Percentiles rank a stretch among this genome's conserved stretches.
These are phyloP conservation scores for Acanthochlamys bracteata DNA, from an alignment of 106 monocot genomes.

Conservation along the genomic window DNA sequence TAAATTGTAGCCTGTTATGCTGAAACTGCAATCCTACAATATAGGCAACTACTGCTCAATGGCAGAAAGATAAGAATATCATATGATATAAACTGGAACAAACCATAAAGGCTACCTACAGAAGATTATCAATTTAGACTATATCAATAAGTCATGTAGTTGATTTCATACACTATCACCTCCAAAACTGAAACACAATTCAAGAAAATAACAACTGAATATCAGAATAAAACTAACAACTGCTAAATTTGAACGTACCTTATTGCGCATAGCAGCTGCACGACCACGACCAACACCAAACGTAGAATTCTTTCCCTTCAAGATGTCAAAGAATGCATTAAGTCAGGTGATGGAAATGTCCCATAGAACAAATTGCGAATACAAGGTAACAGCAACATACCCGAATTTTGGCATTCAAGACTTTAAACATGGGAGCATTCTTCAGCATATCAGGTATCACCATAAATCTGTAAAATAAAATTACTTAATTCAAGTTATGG, in stretches of 20 bases:
- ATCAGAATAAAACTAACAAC: background rate
- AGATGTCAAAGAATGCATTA: background rate
- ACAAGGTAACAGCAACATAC: slow-evolving; percentile 21
- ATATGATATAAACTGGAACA: no score
- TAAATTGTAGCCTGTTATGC: no score
- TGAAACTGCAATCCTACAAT: no score
- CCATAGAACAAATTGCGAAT: background rate
- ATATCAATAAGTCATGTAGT: no score
- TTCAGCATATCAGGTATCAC: slow-evolving; percentile 97
- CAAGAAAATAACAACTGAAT: background rate
- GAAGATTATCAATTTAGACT: no score
- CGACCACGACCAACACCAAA: slow-evolving; percentile 96
- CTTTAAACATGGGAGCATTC: slow-evolving; percentile 97
- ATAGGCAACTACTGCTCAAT: no score
- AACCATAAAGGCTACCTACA: no score
- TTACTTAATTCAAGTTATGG: background rate
- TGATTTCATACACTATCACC: no score
- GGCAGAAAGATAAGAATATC: no score
- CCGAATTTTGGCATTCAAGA: slow-evolving; percentile 85
- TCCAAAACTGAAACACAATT: no score
- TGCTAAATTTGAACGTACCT: slow-evolving; percentile 34
- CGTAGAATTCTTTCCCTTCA: slow-evolving; percentile 73
- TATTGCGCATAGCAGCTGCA: slow-evolving; percentile 83
- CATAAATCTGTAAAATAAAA: slow-evolving; percentile 80
- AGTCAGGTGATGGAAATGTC: background rate